Percentiles rank a stretch among this genome's conserved stretches.
Conservation (phyloP, 768 basidiomycete species). For the Tulasnella sp. region DNA sequence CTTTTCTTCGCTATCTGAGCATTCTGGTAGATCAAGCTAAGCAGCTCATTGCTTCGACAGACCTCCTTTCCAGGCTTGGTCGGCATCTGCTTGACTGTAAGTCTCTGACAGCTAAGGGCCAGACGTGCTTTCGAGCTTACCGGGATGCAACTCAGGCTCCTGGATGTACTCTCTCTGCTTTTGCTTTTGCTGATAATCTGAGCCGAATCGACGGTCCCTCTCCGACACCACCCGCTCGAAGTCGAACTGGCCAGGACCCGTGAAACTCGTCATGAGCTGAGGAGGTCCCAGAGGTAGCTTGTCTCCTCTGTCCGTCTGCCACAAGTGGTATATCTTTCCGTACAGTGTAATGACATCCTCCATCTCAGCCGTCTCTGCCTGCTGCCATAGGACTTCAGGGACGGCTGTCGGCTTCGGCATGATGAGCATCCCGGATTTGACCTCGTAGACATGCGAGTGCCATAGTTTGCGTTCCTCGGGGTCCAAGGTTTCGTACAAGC, state of each 20-base stretch:
- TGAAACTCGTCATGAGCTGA: neutral
- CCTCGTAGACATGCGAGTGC: conserved; percentile 1
- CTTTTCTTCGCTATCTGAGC: neutral
- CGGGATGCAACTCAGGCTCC: neutral
- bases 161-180: neutral
- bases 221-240: neutral
- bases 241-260: neutral
- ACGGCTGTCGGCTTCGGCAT: neutral
- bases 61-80: neutral
- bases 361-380: neutral
- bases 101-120: neutral
- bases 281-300: neutral
- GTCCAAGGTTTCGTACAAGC: neutral
- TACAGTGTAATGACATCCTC: neutral
- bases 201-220: neutral
- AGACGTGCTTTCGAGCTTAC: neutral
- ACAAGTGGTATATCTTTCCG: neutral
- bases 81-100: neutral
- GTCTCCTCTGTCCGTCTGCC: neutral
- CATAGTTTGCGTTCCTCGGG: neutral
- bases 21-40: neutral
- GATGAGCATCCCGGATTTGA: neutral
- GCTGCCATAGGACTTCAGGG: neutral
- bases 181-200: neutral
- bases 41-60: neutral